Percentiles rank a stretch among this genome's conserved stretches.
phyloP scores from a whole-genome alignment of 306 rosid species.

The Ziziphus jujuba region DNA sequence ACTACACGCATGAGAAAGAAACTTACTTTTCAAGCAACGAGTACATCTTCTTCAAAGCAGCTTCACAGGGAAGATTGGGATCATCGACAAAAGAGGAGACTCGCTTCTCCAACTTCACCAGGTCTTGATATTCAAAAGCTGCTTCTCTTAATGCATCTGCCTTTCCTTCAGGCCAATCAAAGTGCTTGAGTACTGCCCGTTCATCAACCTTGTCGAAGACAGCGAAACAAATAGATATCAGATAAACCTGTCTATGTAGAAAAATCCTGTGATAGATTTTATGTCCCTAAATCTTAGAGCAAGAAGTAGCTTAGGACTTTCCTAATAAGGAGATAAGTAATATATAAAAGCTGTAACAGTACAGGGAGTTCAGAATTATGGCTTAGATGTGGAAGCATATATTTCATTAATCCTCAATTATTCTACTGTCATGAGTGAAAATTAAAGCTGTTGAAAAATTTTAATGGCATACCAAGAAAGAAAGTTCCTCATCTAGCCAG shows the following conservation, averaged over 20 bases:
- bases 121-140: constrained; percentile 92
- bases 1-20: constrained; percentile 24
- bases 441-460: background rate
- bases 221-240: constrained; percentile 24
- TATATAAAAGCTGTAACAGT: background rate
- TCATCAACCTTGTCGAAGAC: constrained; percentile 72
- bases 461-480: constrained; percentile 50
- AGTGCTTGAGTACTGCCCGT: constrained; percentile 98
- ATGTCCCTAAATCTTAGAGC: background rate
- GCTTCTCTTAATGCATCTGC: constrained; percentile 99
- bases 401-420: background rate
- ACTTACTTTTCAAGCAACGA: constrained; percentile 90
- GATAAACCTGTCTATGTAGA: background rate
- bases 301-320: background rate
- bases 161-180: constrained; percentile 99
- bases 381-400: background rate
- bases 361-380: constrained; percentile 4
- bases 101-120: constrained; percentile 80
- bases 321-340: background rate
- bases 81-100: constrained; percentile 85
- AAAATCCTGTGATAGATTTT: background rate
- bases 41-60: constrained; percentile 93
- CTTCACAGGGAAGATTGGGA: constrained; percentile 77
- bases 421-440: background rate
- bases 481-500: constrained; percentile 96